Evolutionary conservation across 306 rosid species (phyloP), one percentile per base, ranked within the genome.

Genomic region (Acacia melanoxylon): DNA sequence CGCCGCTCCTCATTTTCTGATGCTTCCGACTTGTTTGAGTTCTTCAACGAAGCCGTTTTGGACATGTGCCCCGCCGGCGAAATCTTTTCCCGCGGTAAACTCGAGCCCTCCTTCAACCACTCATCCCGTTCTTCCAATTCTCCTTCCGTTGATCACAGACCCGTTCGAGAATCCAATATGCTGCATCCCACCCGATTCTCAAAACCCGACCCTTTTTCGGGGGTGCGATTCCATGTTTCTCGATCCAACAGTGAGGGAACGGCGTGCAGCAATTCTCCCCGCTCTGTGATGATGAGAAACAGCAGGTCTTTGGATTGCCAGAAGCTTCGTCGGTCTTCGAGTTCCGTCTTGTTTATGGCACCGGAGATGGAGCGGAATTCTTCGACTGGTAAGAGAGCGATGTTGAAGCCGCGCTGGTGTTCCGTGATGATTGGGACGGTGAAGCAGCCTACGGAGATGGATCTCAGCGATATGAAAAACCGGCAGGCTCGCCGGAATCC

Each of bases 381-480:
- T 1, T 82, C 91, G 0, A 4, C 46, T 31, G 80, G 41, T 27
- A 86, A 86, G 79, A 84, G 72, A 78, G 78, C 80, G 20, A 66
- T 74, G 74, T 58, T 15, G 14, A 90, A 88, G 87, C 91, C 93
- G 24, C 88, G 92, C 2, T 93, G 97, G 97, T 86, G 86, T 59
- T 81, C 89, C 27, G 66, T 90, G 19, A 79, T 91, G 92, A 90
- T 93, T 45, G 97, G 98, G 78, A 85, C 86, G 63, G 91, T 85
- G 83, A 91, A 88, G 87, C 72, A 86, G 2, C 98, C 94, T 67
- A 51, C 89, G 72, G 98, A 91, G 87, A 93, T 93, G 98, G 98
- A 90, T 4, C 97, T 93, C 59, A 83, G 80, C 54, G 98, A 93
- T 51, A 93, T 93, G 8, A 93, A 89, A 80, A 90, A 82, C 77